Base-by-base conservation (phyloP, 2,329 filamentous ascomycete species). In the Tympanopsis confertula region DNA sequence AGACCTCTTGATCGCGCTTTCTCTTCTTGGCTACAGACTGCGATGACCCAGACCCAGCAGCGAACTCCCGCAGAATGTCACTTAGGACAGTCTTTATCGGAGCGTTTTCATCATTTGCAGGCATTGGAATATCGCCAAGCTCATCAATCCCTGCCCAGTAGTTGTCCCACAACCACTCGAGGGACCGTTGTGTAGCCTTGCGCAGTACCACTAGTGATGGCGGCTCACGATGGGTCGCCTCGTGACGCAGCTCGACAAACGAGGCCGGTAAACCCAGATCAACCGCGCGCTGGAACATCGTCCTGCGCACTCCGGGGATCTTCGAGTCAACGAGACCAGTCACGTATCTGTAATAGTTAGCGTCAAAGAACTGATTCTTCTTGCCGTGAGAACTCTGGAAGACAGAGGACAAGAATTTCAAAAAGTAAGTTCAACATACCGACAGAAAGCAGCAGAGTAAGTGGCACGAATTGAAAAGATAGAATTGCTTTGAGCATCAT, bases 401-500 rank as follows among this genome's bases (percentile, higher is more conserved):
- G 29, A 20, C 30, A 35, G 17, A 28, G 42, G n/a, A 32, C 35
- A 36, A 29, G 19, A 13, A 13, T 13, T n/a, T 15, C 30, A 10
- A 19, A 22, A 15, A 17, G 20, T 14, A 17, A n/a, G 30, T 14
- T 14, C 7, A 7, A 49, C 56, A 18, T 46, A 63, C 61, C 61
- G 55, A 47, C 61, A 65, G 40, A 65, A 62, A 4, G 62, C 62
- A 39, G 60, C 59, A 2, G 59, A 57, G 44, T 65, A 65, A 4
- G 59, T 59, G 4, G 61, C 60, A 19, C 59, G 50, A 38, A 65
- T 61, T 1, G 62, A 59, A 39, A 64, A 64, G 4, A 61, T 52
- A 4, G 61, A 63, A 35, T 60, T 61, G 32, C 50, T 52, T 38
- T 45, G 42, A 13, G 55, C 50, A 44, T 63, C 53, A 44, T 65